Base-by-base conservation (phyloP, 208 protist genomes). In the Histomonas meleagridis region DNA sequence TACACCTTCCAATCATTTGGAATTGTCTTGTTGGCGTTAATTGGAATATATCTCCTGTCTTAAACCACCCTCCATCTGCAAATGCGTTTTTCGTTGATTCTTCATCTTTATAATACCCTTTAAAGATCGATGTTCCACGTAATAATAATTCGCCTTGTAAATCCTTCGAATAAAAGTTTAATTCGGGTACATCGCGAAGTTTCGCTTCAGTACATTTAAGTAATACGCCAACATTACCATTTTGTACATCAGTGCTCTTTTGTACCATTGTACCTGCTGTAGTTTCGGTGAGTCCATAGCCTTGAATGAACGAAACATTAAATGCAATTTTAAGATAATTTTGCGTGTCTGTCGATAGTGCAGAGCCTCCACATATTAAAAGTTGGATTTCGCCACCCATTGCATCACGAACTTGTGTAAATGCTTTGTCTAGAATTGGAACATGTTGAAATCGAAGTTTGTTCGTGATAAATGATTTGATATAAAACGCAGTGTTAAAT, bases 271-370 rank as follows among this genome's bases (percentile, higher is more conserved):
- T 16, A 70, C 18, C 7, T 43, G 79, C 86, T 48, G 62, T 92
- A 38, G 55, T 93, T 53, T 93, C 92, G 46, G 92, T 93, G 21
- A 93, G 32, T 38, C 92, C 92, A 18, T 93, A 93, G 9, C 92
- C 92, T 78, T 91, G 46, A 1, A 93, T 5, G 53, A 93, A 62
- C 23, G 46, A 32, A 1, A 35, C 38, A 10, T 49, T 23, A 48
- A 40, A 79, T 69, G 57, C 57, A 90, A 92, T 91, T 55, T 72
- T 48, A 40, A 92, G 26, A 18, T 91, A 92, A 21, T 60, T 3
- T 21, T 86, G 79, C 18, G 90, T 35, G 5, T 70, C 57, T 26
- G 7, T 2, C 26, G 46, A 10, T 12, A 92, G 23, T 0, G 72
- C 51, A 38, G 92, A 60, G 23, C 92, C 78, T 35, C 92, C 92